These are phyloP conservation scores for Fusarium lyarnte DNA, from an alignment of 2,329 filamentous ascomycete species.

Conservation along the genomic window DNA sequence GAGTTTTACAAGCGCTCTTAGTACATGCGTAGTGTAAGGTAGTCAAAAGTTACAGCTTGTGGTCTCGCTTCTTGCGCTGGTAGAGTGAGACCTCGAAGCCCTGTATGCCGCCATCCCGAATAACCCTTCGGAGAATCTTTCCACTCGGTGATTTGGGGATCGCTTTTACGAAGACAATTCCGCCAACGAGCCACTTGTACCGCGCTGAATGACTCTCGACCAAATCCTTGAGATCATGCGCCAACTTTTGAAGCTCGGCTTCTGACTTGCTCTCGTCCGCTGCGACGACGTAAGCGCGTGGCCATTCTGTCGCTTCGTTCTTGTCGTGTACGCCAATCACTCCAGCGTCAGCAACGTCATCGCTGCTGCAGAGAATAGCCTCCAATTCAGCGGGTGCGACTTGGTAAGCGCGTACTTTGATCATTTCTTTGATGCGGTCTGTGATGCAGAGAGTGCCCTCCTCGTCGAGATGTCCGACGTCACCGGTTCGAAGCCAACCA, in stretches of 20 bases:
- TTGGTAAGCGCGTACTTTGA: slow-evolving; percentile 70
- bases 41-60: slow-evolving; percentile 20
- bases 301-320: slow-evolving; percentile 69
- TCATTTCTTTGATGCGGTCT: slow-evolving; percentile 75
- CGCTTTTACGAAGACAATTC: slow-evolving; percentile 72
- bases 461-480: slow-evolving; percentile 69
- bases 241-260: slow-evolving; percentile 55
- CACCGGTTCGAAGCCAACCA: slow-evolving; percentile 77
- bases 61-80: slow-evolving; percentile 39
- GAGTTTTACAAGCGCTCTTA: not conserved
- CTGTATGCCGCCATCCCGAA: slow-evolving; percentile 53
- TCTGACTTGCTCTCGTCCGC: slow-evolving; percentile 41
- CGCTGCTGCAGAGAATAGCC: slow-evolving; percentile 49
- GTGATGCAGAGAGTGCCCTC: slow-evolving; percentile 71
- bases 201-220: slow-evolving; percentile 68
- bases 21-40: not conserved
- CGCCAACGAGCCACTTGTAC: slow-evolving; percentile 76
- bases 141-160: slow-evolving; percentile 76
- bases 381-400: slow-evolving; percentile 65
- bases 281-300: slow-evolving; percentile 69
- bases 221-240: slow-evolving; percentile 64
- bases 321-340: slow-evolving; percentile 68
- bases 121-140: slow-evolving; percentile 57
- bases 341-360: slow-evolving; percentile 68
- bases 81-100: slow-evolving; percentile 44